phyloP scores from a whole-genome alignment of 106 monocot genomes.

The Iris macrosiphon region DNA sequence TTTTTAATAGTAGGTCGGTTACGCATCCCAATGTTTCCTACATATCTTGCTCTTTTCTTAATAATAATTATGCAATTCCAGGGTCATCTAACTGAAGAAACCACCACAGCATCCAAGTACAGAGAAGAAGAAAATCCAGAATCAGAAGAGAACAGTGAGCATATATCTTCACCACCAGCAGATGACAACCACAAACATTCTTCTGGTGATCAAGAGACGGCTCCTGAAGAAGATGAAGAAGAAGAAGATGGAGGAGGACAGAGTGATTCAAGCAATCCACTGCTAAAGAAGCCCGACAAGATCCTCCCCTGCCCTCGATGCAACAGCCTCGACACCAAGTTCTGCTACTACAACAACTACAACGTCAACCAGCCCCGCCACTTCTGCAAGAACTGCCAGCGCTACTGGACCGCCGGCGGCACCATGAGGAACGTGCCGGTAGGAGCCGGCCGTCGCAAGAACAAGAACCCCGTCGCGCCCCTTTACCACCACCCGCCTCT shows the following conservation, averaged over 20 bases:
- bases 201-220: slow-evolving; percentile 1
- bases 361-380: slow-evolving; percentile 87
- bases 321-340: slow-evolving; percentile 76
- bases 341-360: slow-evolving; percentile 99
- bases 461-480: slow-evolving; percentile 32
- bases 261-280: background rate
- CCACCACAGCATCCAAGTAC: background rate
- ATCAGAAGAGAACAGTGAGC: slow-evolving; percentile 8
- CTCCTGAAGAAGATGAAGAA: background rate
- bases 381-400: slow-evolving; percentile 95
- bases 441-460: slow-evolving; percentile 82
- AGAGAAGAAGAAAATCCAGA: slow-evolving; percentile 10
- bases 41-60: too few species aligned
- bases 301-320: slow-evolving; percentile 79
- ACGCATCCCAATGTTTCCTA: too few species aligned
- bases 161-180: background rate
- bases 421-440: slow-evolving; percentile 88
- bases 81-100: slow-evolving; percentile 1
- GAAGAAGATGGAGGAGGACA: background rate
- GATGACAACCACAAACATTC: background rate
- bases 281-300: slow-evolving; percentile 60
- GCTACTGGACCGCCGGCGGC: slow-evolving; percentile 92
- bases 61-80: too few species aligned
- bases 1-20: too few species aligned
- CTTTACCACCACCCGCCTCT: background rate